Evolutionary conservation across 106 monocot species (phyloP).

Genomic region (Iris macrosiphon): DNA sequence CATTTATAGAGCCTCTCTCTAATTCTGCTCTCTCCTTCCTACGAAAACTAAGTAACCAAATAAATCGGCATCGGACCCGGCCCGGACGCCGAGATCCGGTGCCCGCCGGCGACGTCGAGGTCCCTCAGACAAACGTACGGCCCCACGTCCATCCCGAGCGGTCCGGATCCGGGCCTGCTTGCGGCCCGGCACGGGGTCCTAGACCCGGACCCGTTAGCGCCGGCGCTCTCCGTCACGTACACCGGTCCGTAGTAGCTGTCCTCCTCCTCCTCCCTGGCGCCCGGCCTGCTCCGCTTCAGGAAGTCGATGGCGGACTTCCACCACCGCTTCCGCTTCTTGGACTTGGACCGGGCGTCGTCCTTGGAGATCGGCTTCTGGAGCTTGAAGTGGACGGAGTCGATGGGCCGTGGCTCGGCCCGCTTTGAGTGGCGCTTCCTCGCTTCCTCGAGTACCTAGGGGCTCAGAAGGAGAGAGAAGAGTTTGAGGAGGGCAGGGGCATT

Average conservation of each 20-base stretch:
- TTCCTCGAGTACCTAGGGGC: slow-evolving; percentile 33
- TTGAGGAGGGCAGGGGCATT: neutral
- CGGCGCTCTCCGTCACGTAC: slow-evolving; percentile 17
- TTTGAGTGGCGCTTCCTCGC: slow-evolving; percentile 25
- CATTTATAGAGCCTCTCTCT: too few relatives aligned
- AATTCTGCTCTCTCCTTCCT: too few relatives aligned
- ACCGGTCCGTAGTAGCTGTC: slow-evolving; percentile 3
- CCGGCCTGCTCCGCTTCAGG: slow-evolving; percentile 32
- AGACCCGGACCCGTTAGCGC: too few relatives aligned
- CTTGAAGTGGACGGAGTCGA: slow-evolving; percentile 43
- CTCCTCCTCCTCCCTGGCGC: neutral
- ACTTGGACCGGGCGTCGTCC: slow-evolving; percentile 15
- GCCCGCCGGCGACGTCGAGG: slow-evolving; percentile 9
- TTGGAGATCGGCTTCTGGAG: slow-evolving; percentile 57
- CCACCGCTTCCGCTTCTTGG: slow-evolving; percentile 24
- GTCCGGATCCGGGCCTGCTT: slow-evolving; percentile 10
- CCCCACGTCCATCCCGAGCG: slow-evolving; percentile 6
- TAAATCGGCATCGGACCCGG: slow-evolving; percentile 34
- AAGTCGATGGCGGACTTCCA: slow-evolving; percentile 42
- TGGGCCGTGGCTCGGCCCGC: slow-evolving; percentile 3
- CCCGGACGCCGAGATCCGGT: slow-evolving; percentile 3
- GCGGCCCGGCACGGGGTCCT: slow-evolving; percentile 9
- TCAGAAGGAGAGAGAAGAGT: neutral
- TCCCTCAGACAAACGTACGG: slow-evolving; percentile 30
- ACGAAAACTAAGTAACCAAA: slow-evolving; percentile 42